Evolutionary conservation across 2,329 filamentous ascomycete species (phyloP).

Genomic region (Alternaria sp.): DNA sequence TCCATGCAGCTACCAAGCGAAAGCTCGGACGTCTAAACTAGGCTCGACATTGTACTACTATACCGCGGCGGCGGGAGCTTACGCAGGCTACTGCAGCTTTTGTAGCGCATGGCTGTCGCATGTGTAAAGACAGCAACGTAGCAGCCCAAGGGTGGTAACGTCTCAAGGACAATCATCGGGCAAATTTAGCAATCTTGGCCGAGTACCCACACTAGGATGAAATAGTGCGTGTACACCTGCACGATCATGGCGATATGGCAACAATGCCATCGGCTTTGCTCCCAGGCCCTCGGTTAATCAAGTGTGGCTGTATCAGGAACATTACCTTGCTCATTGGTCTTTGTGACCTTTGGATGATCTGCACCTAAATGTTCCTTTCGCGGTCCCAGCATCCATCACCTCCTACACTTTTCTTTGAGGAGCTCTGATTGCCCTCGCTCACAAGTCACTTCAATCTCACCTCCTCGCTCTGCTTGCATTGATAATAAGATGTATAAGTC

Average conservation of each 20-base stretch:
- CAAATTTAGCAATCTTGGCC: constrained; percentile 4
- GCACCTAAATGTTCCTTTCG: background rate
- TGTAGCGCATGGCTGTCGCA: background rate
- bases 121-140: constrained; percentile 7
- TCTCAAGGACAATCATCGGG: background rate
- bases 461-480: background rate
- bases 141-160: background rate
- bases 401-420: background rate
- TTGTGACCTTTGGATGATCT: background rate
- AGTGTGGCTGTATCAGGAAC: background rate
- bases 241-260: background rate
- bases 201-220: constrained; percentile 12
- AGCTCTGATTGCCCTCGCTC: background rate
- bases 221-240: constrained; percentile 1
- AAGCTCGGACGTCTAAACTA: background rate
- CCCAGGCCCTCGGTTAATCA: background rate
- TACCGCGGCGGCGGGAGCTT: constrained; percentile 5
- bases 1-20: background rate
- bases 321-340: background rate
- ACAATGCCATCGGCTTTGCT: constrained; percentile 1
- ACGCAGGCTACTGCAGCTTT: background rate
- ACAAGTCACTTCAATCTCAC: background rate
- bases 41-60: background rate
- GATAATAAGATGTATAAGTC: constrained; percentile 2
- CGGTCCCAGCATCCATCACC: background rate